A percentile compares a stretch with the other conserved stretches of the same genome.
Evolutionary conservation across 805 yeast genomes (phyloP).

Genomic region (Geotrichum ghanense): DNA sequence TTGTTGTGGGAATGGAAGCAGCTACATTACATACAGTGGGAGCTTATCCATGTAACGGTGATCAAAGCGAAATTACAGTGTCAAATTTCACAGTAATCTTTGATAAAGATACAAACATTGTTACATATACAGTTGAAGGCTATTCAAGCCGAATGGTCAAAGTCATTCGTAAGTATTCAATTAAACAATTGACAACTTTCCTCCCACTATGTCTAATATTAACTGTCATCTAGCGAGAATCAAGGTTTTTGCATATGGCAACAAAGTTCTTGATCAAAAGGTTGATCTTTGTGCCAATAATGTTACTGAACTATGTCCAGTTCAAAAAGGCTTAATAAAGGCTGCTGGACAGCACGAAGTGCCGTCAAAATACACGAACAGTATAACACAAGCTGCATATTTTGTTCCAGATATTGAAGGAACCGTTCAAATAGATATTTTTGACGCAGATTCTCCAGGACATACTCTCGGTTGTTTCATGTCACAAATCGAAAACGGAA

Average conservation of each 20-base stretch:
- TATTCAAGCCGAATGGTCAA: neutral
- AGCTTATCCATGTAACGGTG: constrained; percentile 2
- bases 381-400: constrained; percentile 22
- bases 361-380: constrained; percentile 18
- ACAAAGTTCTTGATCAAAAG: constrained; percentile 15
- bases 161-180: constrained; percentile 1
- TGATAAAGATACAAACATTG: neutral
- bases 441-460: constrained; percentile 11
- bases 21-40: neutral
- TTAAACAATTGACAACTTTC: neutral
- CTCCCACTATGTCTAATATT: too few species aligned
- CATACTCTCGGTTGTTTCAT: constrained; percentile 18
- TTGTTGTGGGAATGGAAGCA: neutral
- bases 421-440: constrained; percentile 14
- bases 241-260: constrained; percentile 21
- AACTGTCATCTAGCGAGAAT: constrained; percentile 8
- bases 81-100: neutral
- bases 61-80: neutral
- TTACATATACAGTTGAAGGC: constrained; percentile 1
- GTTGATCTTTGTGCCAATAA: constrained; percentile 23
- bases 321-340: constrained; percentile 17
- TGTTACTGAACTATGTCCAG: constrained; percentile 23
- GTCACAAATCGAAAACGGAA: constrained; percentile 23
- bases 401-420: constrained; percentile 27
- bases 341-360: constrained; percentile 20